Conservation (phyloP, 129 eudicot genomes). For the Dittrichia graveolens region DNA sequence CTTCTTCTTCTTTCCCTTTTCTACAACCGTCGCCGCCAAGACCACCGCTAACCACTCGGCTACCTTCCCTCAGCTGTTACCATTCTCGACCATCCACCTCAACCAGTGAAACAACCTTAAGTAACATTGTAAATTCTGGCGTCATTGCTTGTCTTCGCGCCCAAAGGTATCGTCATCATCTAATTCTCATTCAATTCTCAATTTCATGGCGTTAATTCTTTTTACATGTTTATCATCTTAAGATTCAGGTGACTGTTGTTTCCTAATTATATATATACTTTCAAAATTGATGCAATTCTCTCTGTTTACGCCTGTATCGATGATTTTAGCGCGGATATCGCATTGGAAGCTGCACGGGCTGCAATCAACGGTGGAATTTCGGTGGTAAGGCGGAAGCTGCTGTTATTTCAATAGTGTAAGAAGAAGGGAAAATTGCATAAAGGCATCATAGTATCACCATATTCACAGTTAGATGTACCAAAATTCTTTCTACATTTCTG, state of each 20-base stretch:
- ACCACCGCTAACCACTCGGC: neutral
- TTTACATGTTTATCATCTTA: neutral
- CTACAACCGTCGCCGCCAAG: slow-evolving; percentile 11
- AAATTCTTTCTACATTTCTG: too few species aligned
- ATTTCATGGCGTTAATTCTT: neutral
- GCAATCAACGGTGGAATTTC: slow-evolving; percentile 74
- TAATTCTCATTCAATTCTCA: neutral
- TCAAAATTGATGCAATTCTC: slow-evolving; percentile 2
- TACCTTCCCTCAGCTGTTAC: neutral
- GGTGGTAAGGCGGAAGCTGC: slow-evolving; percentile 49
- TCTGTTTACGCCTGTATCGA: neutral
- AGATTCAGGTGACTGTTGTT: neutral
- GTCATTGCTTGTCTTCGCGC: slow-evolving; percentile 80
- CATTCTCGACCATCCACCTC: slow-evolving; percentile 17
- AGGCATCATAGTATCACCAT: too few species aligned
- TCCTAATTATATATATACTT: too few species aligned
- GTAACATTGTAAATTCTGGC: slow-evolving; percentile 46
- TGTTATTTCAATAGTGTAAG: neutral
- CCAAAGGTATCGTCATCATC: slow-evolving; percentile 41
- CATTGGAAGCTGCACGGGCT: slow-evolving; percentile 85
- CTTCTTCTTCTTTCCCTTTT: slow-evolving; percentile 22
- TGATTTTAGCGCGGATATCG: slow-evolving; percentile 66
- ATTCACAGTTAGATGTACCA: too few species aligned
- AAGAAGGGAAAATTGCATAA: too few species aligned
- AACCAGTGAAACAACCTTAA: slow-evolving; percentile 24